Evolutionary conservation across 2,329 filamentous ascomycete species (phyloP), one percentile per base, ranked within the genome.

Genomic region (Bipolaris victoriae): DNA sequence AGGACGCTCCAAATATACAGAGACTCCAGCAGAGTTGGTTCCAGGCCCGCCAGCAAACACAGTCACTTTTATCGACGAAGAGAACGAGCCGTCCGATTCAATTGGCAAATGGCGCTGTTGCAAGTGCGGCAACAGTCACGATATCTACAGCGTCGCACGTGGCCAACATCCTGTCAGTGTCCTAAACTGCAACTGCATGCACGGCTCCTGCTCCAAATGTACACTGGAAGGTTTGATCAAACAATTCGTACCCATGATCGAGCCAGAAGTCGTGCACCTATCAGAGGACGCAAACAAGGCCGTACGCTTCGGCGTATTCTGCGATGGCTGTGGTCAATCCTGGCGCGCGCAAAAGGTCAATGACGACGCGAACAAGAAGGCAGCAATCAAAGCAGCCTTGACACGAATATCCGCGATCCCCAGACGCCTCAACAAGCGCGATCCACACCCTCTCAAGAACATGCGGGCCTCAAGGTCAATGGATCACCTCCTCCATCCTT

Each of bases 221-320:
- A 58, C 49, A 7, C 47, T 67, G 26, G 49, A 60, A 15, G 67
- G 65, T 2, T 46, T 55, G 13, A 55, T 72, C 11, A 66, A 61
- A 52, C 44, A 46, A 0, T 73, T 70, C 45, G 52, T 63, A 7
- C 69, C 70, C 7, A 69, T 70, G 48, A 50, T 61, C n/a, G 68
- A 73, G 52, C 61, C 63, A 3, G 56, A 59, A 26, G 54, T 65
- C 15, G 58, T 72, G 4, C 65, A 62, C 7, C 45, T 63, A 10
- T 44, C 58, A 16, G 61, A 61, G 15, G 49, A 58, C 24, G 43
- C 15, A 3, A 37, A 20, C 41, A 56, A 58, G n/a, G 35, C 49
- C 3, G 36, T 71, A 15, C 58, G 50, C 1, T 72, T 69, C 51
- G 70, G 71, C 18, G 63, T 69, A 37, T 49, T 71, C 7, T 73